Evolutionary conservation across 495 filamentous ascomycete species (phyloP).

Genomic region (Cercophora newfieldiana): DNA sequence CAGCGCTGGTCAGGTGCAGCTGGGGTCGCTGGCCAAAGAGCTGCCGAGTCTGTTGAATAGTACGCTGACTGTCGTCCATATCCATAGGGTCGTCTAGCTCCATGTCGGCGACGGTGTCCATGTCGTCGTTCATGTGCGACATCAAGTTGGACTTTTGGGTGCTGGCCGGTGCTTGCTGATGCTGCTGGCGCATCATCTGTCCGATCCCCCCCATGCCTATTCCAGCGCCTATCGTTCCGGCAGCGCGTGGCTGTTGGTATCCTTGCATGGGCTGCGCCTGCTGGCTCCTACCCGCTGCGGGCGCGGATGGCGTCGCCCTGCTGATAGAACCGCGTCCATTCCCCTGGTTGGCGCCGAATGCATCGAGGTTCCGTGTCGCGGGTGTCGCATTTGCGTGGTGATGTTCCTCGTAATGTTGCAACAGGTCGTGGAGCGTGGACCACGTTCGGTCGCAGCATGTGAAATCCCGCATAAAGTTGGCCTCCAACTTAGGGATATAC

Average conservation of each 20-base stretch:
- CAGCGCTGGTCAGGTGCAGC: constrained; percentile 66
- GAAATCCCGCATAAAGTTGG: constrained; percentile 95
- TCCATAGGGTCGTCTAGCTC: constrained; percentile 86
- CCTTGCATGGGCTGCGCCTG: constrained; percentile 36
- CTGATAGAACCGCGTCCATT: constrained; percentile 24
- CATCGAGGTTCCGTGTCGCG: constrained; percentile 24
- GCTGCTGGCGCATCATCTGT: constrained; percentile 51
- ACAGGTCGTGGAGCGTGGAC: constrained; percentile 86
- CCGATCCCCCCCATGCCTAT: constrained; percentile 41
- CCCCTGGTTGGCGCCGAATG: constrained; percentile 26
- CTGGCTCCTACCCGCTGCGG: constrained; percentile 22
- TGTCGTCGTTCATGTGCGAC: constrained; percentile 60
- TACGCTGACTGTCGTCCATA: constrained; percentile 58
- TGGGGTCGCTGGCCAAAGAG: constrained; percentile 76
- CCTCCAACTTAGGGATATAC: constrained; percentile 95
- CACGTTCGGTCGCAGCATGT: constrained; percentile 86
- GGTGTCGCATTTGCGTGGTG: constrained; percentile 58
- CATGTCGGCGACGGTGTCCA: constrained; percentile 92
- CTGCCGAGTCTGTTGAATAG: constrained; percentile 58
- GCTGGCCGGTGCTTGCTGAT: constrained; percentile 32
- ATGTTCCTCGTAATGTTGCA: constrained; percentile 94
- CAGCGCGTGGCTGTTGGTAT: constrained; percentile 40
- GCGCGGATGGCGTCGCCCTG: constrained; percentile 30
- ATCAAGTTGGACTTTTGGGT: constrained; percentile 32
- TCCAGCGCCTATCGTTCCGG: constrained; percentile 30